A percentile compares a stretch with the other conserved stretches of the same genome.
These are phyloP conservation scores for Brettanomyces anomalus DNA, from an alignment of 805 yeast species.

Conservation along the genomic window DNA sequence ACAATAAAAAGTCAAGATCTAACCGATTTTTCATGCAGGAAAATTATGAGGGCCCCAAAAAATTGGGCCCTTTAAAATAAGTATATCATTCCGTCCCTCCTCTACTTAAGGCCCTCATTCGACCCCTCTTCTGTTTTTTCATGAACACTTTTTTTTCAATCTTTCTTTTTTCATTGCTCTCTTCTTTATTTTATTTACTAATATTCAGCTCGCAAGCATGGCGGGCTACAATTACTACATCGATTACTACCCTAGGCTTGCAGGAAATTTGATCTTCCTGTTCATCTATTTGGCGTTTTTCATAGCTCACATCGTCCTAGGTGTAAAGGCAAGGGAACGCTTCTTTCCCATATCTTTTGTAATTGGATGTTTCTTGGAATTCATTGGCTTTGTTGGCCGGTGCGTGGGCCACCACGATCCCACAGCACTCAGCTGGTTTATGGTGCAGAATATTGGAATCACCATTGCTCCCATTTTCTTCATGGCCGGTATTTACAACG, in stretches of 20 bases:
- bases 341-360: conserved; percentile 29
- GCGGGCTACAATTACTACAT: background rate
- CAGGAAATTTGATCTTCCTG: background rate
- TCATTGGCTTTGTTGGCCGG: conserved; percentile 57
- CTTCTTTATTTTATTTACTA: too few relatives aligned
- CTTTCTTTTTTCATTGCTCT: too few relatives aligned
- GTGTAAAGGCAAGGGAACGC: background rate
- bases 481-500: conserved; percentile 69
- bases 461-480: conserved; percentile 71
- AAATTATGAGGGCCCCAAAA: too few relatives aligned
- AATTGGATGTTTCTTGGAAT: conserved; percentile 49
- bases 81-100: too few relatives aligned
- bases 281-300: background rate
- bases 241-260: background rate
- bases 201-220: too few relatives aligned
- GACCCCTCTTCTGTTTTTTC: too few relatives aligned
- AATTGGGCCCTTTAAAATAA: too few relatives aligned
- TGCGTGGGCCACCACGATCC: conserved; percentile 30
- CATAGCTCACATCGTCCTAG: background rate
- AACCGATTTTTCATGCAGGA: too few relatives aligned
- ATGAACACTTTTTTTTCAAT: too few relatives aligned
- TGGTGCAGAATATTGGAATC: conserved; percentile 52
- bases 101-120: too few relatives aligned
- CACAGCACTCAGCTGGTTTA: conserved; percentile 28
- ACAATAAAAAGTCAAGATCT: too few relatives aligned